Evolutionary conservation across 345 rosid genomes (phyloP).

Genomic region (Heritiera fomes): DNA sequence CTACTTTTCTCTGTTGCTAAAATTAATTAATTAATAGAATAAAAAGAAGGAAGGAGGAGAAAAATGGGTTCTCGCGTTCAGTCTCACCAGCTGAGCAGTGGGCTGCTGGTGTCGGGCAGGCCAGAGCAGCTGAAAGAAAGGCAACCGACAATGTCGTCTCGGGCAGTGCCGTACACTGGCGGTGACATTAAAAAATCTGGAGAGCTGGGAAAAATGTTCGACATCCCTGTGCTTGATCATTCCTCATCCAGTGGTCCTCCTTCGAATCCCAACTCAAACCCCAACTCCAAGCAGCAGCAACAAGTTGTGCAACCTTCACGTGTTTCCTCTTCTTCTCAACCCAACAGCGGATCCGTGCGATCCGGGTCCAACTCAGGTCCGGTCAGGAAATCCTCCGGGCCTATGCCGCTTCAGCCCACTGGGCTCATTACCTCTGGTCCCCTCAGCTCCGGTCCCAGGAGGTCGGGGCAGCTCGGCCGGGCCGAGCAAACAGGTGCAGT

Average conservation of each 20-base stretch:
- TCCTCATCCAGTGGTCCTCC: conserved; percentile 40
- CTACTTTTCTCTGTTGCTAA: conserved; percentile 2
- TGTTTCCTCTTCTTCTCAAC: conserved; percentile 57
- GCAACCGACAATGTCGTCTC: conserved; percentile 72
- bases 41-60: neutral
- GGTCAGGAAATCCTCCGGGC: conserved; percentile 70
- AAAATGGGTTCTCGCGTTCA: conserved; percentile 73
- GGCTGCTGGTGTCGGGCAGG: conserved; percentile 78
- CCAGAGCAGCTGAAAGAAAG: conserved; percentile 72
- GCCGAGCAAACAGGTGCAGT: conserved; percentile 31
- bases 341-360: conserved; percentile 79
- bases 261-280: conserved; percentile 35
- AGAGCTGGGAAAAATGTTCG: conserved; percentile 93
- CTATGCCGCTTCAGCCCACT: conserved; percentile 75
- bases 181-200: conserved; percentile 97
- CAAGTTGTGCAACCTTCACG: conserved; percentile 44
- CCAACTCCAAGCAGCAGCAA: conserved; percentile 35
- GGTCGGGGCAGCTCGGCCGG: conserved; percentile 75
- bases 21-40: neutral
- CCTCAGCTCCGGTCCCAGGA: conserved; percentile 47
- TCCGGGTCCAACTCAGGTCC: conserved; percentile 79
- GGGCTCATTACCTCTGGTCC: conserved; percentile 91
- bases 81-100: conserved; percentile 88
- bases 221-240: conserved; percentile 57
- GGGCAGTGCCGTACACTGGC: conserved; percentile 86